Evolutionary conservation across 2,329 filamentous ascomycete species (phyloP), one percentile per base, ranked within the genome.

Genomic region (Venturia carpophila): DNA sequence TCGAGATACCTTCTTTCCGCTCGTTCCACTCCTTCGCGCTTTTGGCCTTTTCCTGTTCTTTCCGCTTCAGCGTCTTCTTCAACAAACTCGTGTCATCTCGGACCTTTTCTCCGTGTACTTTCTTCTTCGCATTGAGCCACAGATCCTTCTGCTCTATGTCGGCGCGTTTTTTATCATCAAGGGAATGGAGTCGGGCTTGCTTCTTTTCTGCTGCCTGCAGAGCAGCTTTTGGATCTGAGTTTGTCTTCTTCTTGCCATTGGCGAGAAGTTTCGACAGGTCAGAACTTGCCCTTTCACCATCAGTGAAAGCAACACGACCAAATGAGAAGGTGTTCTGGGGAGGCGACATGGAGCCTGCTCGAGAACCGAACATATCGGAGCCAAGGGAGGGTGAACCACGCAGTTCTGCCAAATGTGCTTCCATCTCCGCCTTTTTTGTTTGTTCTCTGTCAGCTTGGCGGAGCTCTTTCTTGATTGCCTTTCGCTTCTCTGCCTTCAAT

Each of bases 1-100:
- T 79, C 60, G 76, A 71, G 1, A 82, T 77, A 39, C 74, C 76
- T 42, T 78, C 76, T 24, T 78, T 71, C 19, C 79, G 71, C 66
- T 81, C 79, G 64, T 77, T 77, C 79, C 94, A 97, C 73, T 94
- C 91, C 73, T 89, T 88, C 75, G 91, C 91, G 73, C 90, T 95
- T 85, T 94, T 96, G 77, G 87, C 88, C 85, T 97, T 97, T 63
- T 84, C 80, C 69, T 87, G 86, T 72, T 97, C 91, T 79, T 96
- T 95, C 69, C 93, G 87, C 83, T 97, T 97, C 69, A 97, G 81
- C 0, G 92, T 90, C 82, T 96, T 97, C 82, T 96, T 97, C 37
- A 77, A 82, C 65, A 96, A 78, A 58, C 84, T 86, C 68, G 91
- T 91, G 74, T 96, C 91, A 72, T 97, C 92, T 67, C 86, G 87